Conservation (phyloP, 345 rosid genomes). For the Lepidium didymum region DNA sequence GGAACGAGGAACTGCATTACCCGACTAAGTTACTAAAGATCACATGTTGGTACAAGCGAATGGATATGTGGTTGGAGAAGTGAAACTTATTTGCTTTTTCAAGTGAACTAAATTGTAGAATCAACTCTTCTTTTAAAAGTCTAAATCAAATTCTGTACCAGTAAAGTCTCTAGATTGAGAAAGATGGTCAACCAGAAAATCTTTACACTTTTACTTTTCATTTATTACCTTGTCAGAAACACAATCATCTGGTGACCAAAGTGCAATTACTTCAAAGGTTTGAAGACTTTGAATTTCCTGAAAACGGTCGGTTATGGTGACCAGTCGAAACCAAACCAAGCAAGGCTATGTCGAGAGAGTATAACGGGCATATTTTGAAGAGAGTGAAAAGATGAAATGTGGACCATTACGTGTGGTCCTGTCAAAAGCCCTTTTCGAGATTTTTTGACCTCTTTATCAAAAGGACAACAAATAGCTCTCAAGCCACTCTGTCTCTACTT, state of each 20-base stretch:
- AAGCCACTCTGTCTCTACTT: not conserved
- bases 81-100: not conserved
- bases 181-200: not conserved
- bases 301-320: too few species aligned
- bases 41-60: not conserved
- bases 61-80: constrained; percentile 4
- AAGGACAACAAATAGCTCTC: not conserved
- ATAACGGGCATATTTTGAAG: not conserved
- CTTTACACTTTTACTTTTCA: not conserved
- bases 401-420: not conserved
- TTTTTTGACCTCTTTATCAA: not conserved
- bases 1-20: constrained; percentile 97
- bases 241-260: not conserved
- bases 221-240: not conserved
- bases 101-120: not conserved
- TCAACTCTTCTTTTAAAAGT: constrained; percentile 1
- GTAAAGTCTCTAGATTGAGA: not conserved
- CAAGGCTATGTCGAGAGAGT: not conserved
- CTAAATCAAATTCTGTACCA: not conserved
- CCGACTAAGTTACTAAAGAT: constrained; percentile 55
- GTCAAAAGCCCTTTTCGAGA: not conserved
- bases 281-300: not conserved
- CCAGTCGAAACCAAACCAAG: not conserved
- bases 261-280: not conserved
- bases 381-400: not conserved